Evolutionary conservation across 2,329 filamentous ascomycete genomes (phyloP), one percentile per base, ranked within the genome.

Genomic region (Calonectria multiphialidica): DNA sequence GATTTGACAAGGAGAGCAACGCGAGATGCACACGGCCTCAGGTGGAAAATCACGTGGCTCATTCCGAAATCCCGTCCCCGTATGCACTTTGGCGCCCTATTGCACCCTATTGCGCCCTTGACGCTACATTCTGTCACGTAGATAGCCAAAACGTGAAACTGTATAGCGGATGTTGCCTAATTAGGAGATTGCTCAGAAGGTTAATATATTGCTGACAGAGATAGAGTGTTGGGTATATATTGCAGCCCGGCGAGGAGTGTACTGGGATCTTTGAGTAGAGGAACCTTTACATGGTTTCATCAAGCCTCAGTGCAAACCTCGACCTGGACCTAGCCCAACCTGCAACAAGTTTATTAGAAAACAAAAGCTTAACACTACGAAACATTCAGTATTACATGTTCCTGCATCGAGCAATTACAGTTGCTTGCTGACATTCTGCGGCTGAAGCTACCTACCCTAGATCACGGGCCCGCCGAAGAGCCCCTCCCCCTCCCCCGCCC

Each of bases 401-500:
- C 2, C 8, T 4, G 13, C 21, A 37, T 5, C 13, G 21, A 53
- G 23, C 28, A 37, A 57, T 33, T n/a, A 35, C 21, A 2, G 21
- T 40, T 21, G 18, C 42, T 35, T 59, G 28, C 3, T 64, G 21
- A 18, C 44, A 37, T 25, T 35, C 61, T 35, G 13, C 10, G 9
- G 28, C 7, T 18, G 30, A 40, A 12, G 8, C 18, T 37, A 5
- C 65, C 18, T 68, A 68, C 65, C 65, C 65, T 68, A 68, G 42
- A 68, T 18, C 15, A 23, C 28, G 15, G 16, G 42, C 44, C 35
- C 49, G 49, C 50, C 68, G 23, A 72, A 42, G 57, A 42, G 55
- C 68, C 35, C 42, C 40, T 59, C 40, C 76, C 71, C 75, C 74
- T 65, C 73, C 75, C 76, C 76, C 76, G 68, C 77, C 76, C 74